Conservation (phyloP, 1,139 yeast genomes). For the Magnusiomyces fungicola region DNA sequence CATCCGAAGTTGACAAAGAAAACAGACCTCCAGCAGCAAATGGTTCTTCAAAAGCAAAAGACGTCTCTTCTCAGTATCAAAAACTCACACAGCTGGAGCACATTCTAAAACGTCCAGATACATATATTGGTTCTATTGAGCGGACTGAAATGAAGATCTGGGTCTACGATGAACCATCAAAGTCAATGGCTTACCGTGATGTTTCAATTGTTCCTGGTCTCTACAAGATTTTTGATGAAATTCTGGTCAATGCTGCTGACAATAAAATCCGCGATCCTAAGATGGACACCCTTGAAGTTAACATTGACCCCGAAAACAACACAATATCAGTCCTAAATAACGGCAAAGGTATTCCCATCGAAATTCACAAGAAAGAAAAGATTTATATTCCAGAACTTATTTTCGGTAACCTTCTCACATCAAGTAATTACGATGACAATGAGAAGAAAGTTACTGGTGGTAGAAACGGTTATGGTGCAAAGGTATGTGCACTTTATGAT, state of each 20-base stretch:
- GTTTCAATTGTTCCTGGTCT: conserved; percentile 91
- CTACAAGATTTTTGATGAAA: conserved; percentile 95
- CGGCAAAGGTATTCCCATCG: conserved; percentile 94
- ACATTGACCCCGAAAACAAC: conserved; percentile 67
- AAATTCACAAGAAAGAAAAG: conserved; percentile 84
- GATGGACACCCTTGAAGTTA: conserved; percentile 80
- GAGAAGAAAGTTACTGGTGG: conserved; percentile 98
- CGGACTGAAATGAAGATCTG: conserved; percentile 73
- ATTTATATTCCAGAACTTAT: conserved; percentile 94
- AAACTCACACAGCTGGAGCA: conserved; percentile 92
- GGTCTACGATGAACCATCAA: conserved; percentile 66
- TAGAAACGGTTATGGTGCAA: conserved; percentile 98
- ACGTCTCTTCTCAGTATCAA: conserved; percentile 80
- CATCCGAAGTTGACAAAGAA: too few relatives aligned
- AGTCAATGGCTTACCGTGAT: conserved; percentile 54
- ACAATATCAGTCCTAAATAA: conserved; percentile 79
- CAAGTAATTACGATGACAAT: conserved; percentile 93
- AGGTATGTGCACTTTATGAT: conserved; percentile 32
- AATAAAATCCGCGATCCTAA: conserved; percentile 90
- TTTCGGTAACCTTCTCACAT: conserved; percentile 90
- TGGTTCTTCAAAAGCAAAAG: conserved; percentile 25
- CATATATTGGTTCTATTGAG: conserved; percentile 94
- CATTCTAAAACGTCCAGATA: conserved; percentile 94
- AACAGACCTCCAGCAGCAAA: too few relatives aligned
- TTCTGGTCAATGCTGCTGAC: conserved; percentile 96